These are phyloP conservation scores for Hortaea werneckii DNA, from an alignment of 2,329 filamentous ascomycete genomes.

Conservation along the genomic window DNA sequence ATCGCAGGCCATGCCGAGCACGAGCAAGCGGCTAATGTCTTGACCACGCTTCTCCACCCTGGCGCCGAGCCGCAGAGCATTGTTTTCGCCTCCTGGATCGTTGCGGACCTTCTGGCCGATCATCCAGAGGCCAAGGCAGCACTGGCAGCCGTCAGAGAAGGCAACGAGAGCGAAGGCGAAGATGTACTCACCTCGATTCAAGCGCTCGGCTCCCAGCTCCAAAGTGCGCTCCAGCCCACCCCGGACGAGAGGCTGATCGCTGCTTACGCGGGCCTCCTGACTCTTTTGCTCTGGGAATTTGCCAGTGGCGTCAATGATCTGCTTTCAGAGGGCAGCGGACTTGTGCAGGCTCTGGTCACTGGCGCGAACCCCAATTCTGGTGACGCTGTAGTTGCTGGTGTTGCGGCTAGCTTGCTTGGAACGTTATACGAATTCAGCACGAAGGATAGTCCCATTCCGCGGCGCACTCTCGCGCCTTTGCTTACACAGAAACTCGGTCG, in stretches of 20 bases:
- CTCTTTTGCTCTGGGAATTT: constrained; percentile 86
- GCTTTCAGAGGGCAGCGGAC: constrained; percentile 78
- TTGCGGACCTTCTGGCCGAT: constrained; percentile 77
- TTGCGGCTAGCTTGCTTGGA: constrained; percentile 76
- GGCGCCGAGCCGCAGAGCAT: constrained; percentile 73
- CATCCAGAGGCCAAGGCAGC: constrained; percentile 67
- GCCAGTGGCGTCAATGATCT: constrained; percentile 88
- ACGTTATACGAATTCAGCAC: constrained; percentile 95
- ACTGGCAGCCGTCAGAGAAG: constrained; percentile 76
- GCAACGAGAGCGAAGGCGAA: constrained; percentile 78
- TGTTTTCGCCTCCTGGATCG: constrained; percentile 81
- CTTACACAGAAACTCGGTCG: constrained; percentile 68
- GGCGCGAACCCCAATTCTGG: constrained; percentile 32
- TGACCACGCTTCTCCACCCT: constrained; percentile 67
- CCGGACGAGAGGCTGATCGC: constrained; percentile 72
- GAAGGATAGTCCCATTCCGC: constrained; percentile 84
- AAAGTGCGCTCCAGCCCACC: constrained; percentile 52
- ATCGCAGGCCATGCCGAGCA: constrained; percentile 81
- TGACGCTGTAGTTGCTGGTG: constrained; percentile 39
- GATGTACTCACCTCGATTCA: constrained; percentile 94
- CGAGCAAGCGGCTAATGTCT: constrained; percentile 69
- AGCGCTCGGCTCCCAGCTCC: constrained; percentile 73
- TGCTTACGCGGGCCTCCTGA: constrained; percentile 81
- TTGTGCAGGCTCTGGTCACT: constrained; percentile 51
- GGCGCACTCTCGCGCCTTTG: constrained; percentile 69